Conservation (phyloP, 2,329 filamentous ascomycete species). For the Penicillium sp. region DNA sequence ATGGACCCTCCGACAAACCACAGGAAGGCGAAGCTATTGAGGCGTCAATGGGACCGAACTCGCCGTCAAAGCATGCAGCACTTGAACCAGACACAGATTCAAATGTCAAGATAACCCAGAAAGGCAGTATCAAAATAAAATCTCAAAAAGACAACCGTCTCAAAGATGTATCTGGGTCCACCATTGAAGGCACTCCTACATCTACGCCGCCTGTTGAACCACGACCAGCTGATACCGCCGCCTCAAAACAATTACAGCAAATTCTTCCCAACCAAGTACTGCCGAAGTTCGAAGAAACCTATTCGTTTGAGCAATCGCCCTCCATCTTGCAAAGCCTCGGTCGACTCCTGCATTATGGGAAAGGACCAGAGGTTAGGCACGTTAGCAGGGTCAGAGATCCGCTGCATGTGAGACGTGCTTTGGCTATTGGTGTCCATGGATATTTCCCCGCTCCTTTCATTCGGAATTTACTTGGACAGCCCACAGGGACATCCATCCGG, state of each 20-base stretch:
- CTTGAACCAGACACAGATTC: constrained; percentile 22
- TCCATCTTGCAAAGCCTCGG: constrained; percentile 63
- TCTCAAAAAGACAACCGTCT: constrained; percentile 23
- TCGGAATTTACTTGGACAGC: constrained; percentile 88
- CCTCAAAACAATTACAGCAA: constrained; percentile 39
- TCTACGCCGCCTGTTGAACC: constrained; percentile 27
- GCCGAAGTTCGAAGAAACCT: constrained; percentile 50
- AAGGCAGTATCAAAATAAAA: constrained; percentile 35
- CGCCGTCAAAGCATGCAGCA: constrained; percentile 18
- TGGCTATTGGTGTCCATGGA: constrained; percentile 92
- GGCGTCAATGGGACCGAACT: constrained; percentile 22
- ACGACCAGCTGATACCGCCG: constrained; percentile 27
- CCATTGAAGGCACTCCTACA: constrained; percentile 18
- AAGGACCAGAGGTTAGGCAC: constrained; percentile 63
- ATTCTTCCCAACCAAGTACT: constrained; percentile 50
- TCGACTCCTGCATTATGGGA: constrained; percentile 51
- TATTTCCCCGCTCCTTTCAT: constrained; percentile 86
- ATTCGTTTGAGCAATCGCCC: constrained; percentile 49
- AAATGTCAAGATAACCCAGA: constrained; percentile 29
- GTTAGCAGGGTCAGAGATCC: constrained; percentile 69
- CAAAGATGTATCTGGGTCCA: constrained; percentile 25
- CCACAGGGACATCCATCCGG: constrained; percentile 89
- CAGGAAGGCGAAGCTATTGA: constrained; percentile 31
- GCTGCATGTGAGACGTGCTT: constrained; percentile 75
- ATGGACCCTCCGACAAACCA: constrained; percentile 23